Percentiles rank a stretch among this genome's conserved stretches.
phyloP scores from a whole-genome alignment of 2,329 filamentous ascomycete species.

The Penicillium sp. region DNA sequence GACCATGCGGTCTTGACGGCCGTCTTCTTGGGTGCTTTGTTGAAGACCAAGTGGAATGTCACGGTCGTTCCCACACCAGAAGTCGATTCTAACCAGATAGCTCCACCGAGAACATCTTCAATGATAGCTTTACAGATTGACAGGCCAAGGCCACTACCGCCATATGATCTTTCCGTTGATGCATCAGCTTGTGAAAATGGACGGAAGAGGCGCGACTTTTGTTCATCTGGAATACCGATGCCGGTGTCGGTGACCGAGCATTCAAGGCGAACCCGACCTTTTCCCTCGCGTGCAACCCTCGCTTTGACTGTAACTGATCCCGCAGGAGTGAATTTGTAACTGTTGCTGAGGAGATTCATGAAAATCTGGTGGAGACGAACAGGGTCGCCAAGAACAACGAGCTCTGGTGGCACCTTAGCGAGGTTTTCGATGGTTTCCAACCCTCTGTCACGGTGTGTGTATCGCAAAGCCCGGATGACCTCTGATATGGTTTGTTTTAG shows the following conservation, averaged over 20 bases:
- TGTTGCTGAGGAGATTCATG: conserved; percentile 83
- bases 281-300: conserved; percentile 67
- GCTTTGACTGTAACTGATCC: conserved; percentile 83
- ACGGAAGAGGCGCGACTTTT: conserved; percentile 81
- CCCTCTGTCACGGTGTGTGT: conserved; percentile 61
- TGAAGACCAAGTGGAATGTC: conserved; percentile 81
- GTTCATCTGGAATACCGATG: conserved; percentile 76
- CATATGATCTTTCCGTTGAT: conserved; percentile 85
- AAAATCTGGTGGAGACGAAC: conserved; percentile 77
- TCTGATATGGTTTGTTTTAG: conserved; percentile 66
- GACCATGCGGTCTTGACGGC: conserved; percentile 59
- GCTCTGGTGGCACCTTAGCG: conserved; percentile 55
- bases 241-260: conserved; percentile 89
- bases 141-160: conserved; percentile 83
- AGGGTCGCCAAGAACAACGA: conserved; percentile 79
- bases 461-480: conserved; percentile 61
- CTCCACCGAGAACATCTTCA: conserved; percentile 85
- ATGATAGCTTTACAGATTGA: conserved; percentile 95
- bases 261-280: conserved; percentile 68
- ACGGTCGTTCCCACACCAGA: conserved; percentile 61
- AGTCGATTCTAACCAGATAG: conserved; percentile 75
- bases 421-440: conserved; percentile 64
- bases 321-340: conserved; percentile 87
- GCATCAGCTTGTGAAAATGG: conserved; percentile 92
- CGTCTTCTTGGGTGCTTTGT: conserved; percentile 66